Base-by-base conservation (phyloP, 371 early-diverging fungal genomes). In the Saksenaea vasiformis region DNA sequence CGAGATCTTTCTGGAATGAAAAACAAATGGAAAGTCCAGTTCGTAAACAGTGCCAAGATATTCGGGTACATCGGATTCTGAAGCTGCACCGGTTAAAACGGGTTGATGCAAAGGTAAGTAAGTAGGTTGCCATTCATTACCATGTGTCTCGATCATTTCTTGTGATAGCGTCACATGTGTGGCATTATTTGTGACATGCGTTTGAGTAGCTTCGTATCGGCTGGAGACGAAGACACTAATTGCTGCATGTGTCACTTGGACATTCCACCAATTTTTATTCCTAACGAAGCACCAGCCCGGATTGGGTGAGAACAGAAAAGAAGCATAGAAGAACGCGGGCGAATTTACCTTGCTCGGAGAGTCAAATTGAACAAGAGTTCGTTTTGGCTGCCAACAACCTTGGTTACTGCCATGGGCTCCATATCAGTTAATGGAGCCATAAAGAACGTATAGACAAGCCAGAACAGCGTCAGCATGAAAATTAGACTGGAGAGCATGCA, bases 181-280 rank as follows among this genome's bases (percentile, higher is more conserved):
- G 11, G 11, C n/a, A n/a, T 39, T 39, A 39, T 39, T 39, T 39
- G 39, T 39, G n/a, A 39, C 39, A 39, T 39, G 39, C n/a, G 39
- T 10, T 39, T 39, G 39, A 1, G 60, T 64, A 31, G 68, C 62
- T 36, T 68, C 72, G 57, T 62, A 60, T 14, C 62, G 72, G 53
- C 72, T 72, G 66, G 80, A 68, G 24, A 84, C 87, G 74, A 86
- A 86, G 11, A 86, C 78, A 38, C 74, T 74, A 26, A 86, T 72
- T 55, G 84, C 79, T 26, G 82, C 74, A 60, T 72, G 66, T 38
- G 65, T 60, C 39, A 68, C 47, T 37, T 68, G 61, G 15, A 72
- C 41, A 10, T 65, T 47, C 72, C 72, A 72, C 31, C 58, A 63
- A 58, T 72, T 72, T 17, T 51, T 56, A 43, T 66, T 66, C n/a